Conservation (phyloP, 768 basidiomycete genomes). For the Sarcodon sp. region DNA sequence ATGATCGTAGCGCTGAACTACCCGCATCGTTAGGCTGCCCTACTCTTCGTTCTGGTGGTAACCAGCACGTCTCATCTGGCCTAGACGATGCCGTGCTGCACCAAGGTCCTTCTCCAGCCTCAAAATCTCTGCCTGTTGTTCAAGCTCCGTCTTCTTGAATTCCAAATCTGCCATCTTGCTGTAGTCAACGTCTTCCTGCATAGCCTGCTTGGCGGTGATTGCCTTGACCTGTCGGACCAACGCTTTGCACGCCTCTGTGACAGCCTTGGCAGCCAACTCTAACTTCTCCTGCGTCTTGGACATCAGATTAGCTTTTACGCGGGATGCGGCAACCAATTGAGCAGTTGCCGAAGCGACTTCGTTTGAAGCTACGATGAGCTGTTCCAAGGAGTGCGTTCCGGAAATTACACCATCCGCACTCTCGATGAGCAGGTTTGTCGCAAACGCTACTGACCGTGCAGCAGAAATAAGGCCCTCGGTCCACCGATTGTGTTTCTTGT, state of each 20-base stretch:
- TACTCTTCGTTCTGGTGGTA: slow-evolving; percentile 72
- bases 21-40: slow-evolving; percentile 28
- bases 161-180: slow-evolving; percentile 88
- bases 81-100: slow-evolving; percentile 69
- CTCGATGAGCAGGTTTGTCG: slow-evolving; percentile 91
- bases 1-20: neutral
- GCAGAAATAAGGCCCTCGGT: slow-evolving; percentile 98
- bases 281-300: slow-evolving; percentile 96
- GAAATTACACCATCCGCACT: slow-evolving; percentile 95
- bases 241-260: slow-evolving; percentile 94
- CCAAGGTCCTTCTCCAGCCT: slow-evolving; percentile 93
- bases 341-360: slow-evolving; percentile 96
- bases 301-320: slow-evolving; percentile 97
- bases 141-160: slow-evolving; percentile 98
- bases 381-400: slow-evolving; percentile 93
- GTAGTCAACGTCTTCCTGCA: slow-evolving; percentile 75
- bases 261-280: slow-evolving; percentile 93
- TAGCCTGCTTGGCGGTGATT: slow-evolving; percentile 70
- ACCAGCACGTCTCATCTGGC: slow-evolving; percentile 79
- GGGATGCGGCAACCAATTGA: slow-evolving; percentile 94
- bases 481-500: slow-evolving; percentile 99
- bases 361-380: slow-evolving; percentile 99
- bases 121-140: slow-evolving; percentile 97
- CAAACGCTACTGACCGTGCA: slow-evolving; percentile 94
- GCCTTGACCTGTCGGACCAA: slow-evolving; percentile 95